Base-by-base conservation (phyloP, 1,284 basidiomycete species). In the Earliella scabrosa region DNA sequence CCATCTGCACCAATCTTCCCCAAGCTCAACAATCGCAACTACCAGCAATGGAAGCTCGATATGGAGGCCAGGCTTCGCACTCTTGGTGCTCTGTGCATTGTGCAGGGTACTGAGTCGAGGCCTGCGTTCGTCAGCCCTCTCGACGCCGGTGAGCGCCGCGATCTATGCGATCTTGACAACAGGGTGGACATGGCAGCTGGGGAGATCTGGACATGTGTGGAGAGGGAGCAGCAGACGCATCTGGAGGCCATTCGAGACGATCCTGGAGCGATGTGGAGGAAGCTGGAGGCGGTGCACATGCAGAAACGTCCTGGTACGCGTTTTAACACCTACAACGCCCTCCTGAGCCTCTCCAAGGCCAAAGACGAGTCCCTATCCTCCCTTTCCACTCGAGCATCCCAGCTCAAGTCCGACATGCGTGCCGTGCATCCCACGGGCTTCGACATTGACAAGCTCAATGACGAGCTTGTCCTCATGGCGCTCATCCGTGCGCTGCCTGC, bases 281-380 rank as follows among this genome's bases (percentile, higher is more conserved):
- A 58, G 51, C 46, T 56, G n/a, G 54, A 56, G 54, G 50, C 50
- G 44, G 52, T 59, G 32, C 54, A 62, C 52, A 46, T 59, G 36
- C 60, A 62, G 54, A 53, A 62, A 50, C 29, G 26, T 29, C 57
- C 51, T 47, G 54, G 52, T 41, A 52, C 56, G 39, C 52, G 65
- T 24, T 74, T 73, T 59, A 72, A 70, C 50, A 68, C 71, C 52
- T 74, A 71, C 63, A 68, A 73, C 26, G 48, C 66, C 24, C 62
- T 75, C 36, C 68, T 75, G 49, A 58, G 56, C 20, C 69, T 74
- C 51, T 50, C 54, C 20, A 73, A 71, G 56, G 32, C 53, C 13
- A 56, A 68, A 4, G 61, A 68, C n/a, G 67, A 75, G 56, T 57
- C 64, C 16, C 65, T 76, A 2, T 47, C 56, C 36, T 40, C 52